Evolutionary conservation across 352 stramenopile species (phyloP).

Genomic region (Labyrinthula sp.): DNA sequence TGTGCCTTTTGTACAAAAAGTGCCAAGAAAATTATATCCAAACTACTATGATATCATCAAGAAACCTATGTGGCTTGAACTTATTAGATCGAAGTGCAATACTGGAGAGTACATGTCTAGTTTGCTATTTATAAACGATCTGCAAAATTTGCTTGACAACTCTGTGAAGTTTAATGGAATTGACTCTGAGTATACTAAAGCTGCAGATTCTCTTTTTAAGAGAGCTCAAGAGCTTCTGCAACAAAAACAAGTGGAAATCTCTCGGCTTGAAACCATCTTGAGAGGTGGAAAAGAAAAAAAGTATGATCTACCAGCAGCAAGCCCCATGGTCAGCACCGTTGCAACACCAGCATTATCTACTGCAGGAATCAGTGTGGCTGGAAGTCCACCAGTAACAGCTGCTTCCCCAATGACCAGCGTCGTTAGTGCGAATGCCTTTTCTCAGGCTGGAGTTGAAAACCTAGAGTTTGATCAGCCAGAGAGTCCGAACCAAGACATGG

Average conservation of each 20-base stretch:
- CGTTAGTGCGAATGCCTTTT: too few relatives aligned
- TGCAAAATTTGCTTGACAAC: constrained; percentile 15
- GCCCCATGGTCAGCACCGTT: too few relatives aligned
- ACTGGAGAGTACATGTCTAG: constrained; percentile 15
- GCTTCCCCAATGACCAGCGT: too few relatives aligned
- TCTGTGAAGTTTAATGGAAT: constrained; percentile 16
- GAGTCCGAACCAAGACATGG: too few relatives aligned
- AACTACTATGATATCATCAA: constrained; percentile 20
- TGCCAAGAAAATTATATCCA: constrained; percentile 4
- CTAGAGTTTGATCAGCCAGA: too few relatives aligned
- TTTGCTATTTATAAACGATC: constrained; percentile 11
- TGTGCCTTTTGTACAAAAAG: constrained; percentile 27
- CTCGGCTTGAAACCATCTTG: background rate
- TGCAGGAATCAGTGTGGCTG: too few relatives aligned
- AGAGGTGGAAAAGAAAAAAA: too few relatives aligned
- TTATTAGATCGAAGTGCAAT: constrained; percentile 4
- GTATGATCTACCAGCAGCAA: too few relatives aligned
- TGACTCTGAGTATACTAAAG: constrained; percentile 6
- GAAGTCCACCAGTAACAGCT: too few relatives aligned
- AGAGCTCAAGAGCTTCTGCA: background rate
- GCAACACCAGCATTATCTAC: too few relatives aligned
- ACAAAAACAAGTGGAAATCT: constrained; percentile 1
- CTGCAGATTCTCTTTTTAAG: background rate
- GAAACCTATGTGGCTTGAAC: constrained; percentile 25
- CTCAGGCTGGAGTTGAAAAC: too few relatives aligned